Conservation (phyloP, 2,329 filamentous ascomycete species). For the Beauveria brongniartii region DNA sequence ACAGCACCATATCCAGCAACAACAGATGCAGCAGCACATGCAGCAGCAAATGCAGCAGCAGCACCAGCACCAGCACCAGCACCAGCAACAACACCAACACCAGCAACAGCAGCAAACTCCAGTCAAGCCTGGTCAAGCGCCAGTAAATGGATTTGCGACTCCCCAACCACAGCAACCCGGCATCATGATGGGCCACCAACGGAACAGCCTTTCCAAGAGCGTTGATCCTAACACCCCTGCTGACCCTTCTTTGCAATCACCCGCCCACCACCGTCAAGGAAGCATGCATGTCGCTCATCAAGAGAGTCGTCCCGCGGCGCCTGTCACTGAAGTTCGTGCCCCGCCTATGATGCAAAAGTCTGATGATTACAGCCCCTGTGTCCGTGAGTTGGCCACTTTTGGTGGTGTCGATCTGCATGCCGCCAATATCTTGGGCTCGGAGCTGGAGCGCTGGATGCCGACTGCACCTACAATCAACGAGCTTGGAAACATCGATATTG, state of each 20-base stretch:
- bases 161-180: conserved; percentile 22
- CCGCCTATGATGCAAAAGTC: conserved; percentile 36
- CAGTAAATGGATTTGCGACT: conserved; percentile 30
- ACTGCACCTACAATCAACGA: conserved; percentile 68
- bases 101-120: conserved; percentile 20
- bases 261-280: conserved; percentile 30
- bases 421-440: conserved; percentile 54
- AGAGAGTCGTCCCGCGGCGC: conserved; percentile 22
- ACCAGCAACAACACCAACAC: conserved; percentile 4
- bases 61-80: conserved; percentile 19
- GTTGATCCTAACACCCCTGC: conserved; percentile 31
- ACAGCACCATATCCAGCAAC: conserved; percentile 22
- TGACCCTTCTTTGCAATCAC: conserved; percentile 18
- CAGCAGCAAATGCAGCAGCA: conserved; percentile 33
- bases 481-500: conserved; percentile 81
- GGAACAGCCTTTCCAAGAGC: conserved; percentile 44
- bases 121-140: conserved; percentile 31
- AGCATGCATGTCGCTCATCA: conserved; percentile 27
- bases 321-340: conserved; percentile 18
- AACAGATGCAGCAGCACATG: conserved; percentile 25
- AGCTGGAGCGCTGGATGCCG: conserved; percentile 62
- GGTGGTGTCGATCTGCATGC: conserved; percentile 66
- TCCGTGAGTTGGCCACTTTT: conserved; percentile 48
- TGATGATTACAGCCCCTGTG: conserved; percentile 48
- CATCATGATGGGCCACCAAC: conserved; percentile 31